These are phyloP conservation scores for Ustilago hordei DNA, from an alignment of 1,284 basidiomycete species.

Conservation along the genomic window DNA sequence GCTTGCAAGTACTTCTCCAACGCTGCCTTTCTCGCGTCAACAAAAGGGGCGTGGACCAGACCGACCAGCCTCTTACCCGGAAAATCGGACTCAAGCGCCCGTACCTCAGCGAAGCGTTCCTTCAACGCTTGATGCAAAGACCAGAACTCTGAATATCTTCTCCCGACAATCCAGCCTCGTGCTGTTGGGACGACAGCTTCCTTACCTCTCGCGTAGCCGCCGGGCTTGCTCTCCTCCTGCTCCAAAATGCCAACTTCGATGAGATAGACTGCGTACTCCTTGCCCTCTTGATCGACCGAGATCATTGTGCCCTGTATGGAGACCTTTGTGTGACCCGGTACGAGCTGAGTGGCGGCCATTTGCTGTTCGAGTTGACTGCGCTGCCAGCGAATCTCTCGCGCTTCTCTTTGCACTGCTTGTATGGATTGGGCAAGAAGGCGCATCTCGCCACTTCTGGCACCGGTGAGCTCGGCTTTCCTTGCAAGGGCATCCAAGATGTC, in stretches of 20 bases:
- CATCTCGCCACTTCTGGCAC: slow-evolving; percentile 82
- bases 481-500: slow-evolving; percentile 85
- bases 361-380: slow-evolving; percentile 75
- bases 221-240: slow-evolving; percentile 9
- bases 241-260: slow-evolving; percentile 78
- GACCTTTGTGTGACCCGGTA: slow-evolving; percentile 78
- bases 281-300: slow-evolving; percentile 76
- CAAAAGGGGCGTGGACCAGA: slow-evolving; percentile 63
- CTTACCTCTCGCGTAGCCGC: not conserved
- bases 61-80: slow-evolving; percentile 58
- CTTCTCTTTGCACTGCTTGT: slow-evolving; percentile 82
- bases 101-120: slow-evolving; percentile 72
- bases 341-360: slow-evolving; percentile 89
- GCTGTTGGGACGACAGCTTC: slow-evolving; percentile 10
- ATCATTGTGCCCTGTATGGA: slow-evolving; percentile 50
- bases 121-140: slow-evolving; percentile 85
- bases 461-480: slow-evolving; percentile 92
- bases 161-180: slow-evolving; percentile 89
- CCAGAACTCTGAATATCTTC: slow-evolving; percentile 94
- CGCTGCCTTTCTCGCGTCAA: slow-evolving; percentile 82
- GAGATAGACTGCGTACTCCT: slow-evolving; percentile 90
- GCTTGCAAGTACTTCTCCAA: slow-evolving; percentile 90
- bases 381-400: slow-evolving; percentile 86
- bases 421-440: slow-evolving; percentile 84
- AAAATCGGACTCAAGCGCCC: slow-evolving; percentile 53